Evolutionary conservation across 306 rosid genomes (phyloP), one percentile per base, ranked within the genome.

Genomic region (Arachis stenosperma): DNA sequence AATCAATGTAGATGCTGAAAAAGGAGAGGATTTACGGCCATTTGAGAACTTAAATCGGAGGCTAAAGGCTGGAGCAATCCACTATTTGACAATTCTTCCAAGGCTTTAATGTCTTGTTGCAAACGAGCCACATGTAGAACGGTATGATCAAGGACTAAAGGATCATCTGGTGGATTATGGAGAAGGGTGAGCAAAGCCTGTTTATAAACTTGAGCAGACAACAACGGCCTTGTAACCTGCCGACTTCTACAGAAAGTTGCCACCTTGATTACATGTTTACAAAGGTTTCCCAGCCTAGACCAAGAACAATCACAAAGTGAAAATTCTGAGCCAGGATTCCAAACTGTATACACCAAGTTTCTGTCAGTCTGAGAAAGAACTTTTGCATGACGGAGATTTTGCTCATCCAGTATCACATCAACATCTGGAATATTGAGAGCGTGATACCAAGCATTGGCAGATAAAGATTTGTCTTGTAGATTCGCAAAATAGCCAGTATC

Each of bases 241-340:
- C 74, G 84, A 55, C 39, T 83, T 76, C 86, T 87, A 69, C 88
- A 85, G 77, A 86, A 75, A 59, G 84, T 77, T 70, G 97, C 88
- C 73, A 84, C 90, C 81, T 91, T 91, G 73, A 87, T 87, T 76
- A 89, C 83, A 73, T 91, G 97, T 81, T 87, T 79, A 75, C 97
- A 87, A 36, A 89, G 76, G 76, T 91, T 91, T 76, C 95, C 90
- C 79, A 79, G n/a, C 84, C 83, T 87, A 57, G 90, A 89, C 86
- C 87, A 82, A 44, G 90, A 75, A 83, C 97, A 91, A 86, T 91
- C 87, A 77, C 97, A 91, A 44, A 88, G 75, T 27, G 95, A 81
- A 74, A 91, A 91, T 69, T 91, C 92, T 10, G 92, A 91, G 77
- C 97, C 92, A 64, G 92, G 92, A 70, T 85, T 87, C 95, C 92